A percentile compares a stretch with the other conserved stretches of the same genome.
Evolutionary conservation across 2,329 filamentous ascomycete species (phyloP).

Genomic region (Leptographium lundbergii): DNA sequence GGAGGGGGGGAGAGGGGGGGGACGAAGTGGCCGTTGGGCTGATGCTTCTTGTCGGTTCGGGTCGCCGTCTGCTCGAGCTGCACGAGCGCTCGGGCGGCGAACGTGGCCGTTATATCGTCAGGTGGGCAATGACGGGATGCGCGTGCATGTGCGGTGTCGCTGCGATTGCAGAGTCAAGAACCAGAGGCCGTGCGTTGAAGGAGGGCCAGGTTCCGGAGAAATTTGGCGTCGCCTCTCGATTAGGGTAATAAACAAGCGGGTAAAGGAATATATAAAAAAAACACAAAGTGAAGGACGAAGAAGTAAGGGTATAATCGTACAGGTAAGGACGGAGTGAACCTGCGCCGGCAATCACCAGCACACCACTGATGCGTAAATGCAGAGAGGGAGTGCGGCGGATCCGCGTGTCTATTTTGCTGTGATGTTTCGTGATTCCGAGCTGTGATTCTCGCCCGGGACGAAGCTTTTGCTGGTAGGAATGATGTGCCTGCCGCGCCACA

Average conservation of each 20-base stretch:
- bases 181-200: background rate
- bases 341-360: background rate
- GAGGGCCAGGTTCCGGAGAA: background rate
- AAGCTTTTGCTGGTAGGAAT: background rate
- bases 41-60: background rate
- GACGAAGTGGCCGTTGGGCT: background rate
- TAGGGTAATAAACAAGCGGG: background rate
- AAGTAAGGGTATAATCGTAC: conserved; percentile 1
- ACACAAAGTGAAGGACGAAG: background rate
- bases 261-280: background rate
- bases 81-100: background rate
- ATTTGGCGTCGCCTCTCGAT: background rate
- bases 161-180: background rate
- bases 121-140: background rate
- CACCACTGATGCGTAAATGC: background rate
- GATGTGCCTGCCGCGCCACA: background rate
- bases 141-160: background rate
- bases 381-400: background rate
- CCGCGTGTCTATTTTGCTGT: background rate
- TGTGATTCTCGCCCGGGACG: background rate
- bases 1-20: conserved; percentile 1
- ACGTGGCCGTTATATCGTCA: background rate
- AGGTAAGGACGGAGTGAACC: background rate
- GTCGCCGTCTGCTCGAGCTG: background rate
- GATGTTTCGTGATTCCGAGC: background rate